Percentiles rank a stretch among this genome's conserved stretches.
These are phyloP conservation scores for Tuber aestivum DNA, from an alignment of 495 filamentous ascomycete species.

Conservation along the genomic window DNA sequence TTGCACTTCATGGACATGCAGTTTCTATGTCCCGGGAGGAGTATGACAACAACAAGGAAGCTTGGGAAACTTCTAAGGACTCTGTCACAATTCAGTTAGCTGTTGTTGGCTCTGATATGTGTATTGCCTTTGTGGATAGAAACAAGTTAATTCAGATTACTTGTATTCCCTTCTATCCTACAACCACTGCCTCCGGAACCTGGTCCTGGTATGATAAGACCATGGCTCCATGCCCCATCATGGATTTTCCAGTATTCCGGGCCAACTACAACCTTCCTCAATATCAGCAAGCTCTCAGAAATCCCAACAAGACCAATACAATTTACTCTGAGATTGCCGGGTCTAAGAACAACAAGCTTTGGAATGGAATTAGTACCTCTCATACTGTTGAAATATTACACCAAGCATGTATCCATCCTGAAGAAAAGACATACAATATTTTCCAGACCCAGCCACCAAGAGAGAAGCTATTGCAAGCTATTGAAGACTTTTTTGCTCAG, in stretches of 20 bases:
- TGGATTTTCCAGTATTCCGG: neutral
- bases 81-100: neutral
- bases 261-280: neutral
- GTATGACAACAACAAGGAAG: neutral
- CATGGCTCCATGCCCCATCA: neutral
- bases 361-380: conserved; percentile 10
- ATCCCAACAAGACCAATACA: neutral
- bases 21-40: neutral
- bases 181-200: neutral
- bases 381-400: conserved; percentile 14
- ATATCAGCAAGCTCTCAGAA: neutral
- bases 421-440: neutral
- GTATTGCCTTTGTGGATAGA: conserved; percentile 4
- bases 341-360: neutral
- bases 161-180: neutral
- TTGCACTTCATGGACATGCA: conserved; percentile 9
- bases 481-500: neutral
- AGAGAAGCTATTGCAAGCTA: neutral
- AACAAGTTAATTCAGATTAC: neutral
- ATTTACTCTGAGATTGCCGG: conserved; percentile 13
- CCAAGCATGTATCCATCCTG: neutral
- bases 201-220: neutral
- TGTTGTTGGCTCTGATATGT: conserved; percentile 12
- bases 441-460: neutral
- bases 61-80: neutral